phyloP scores from a whole-genome alignment of 164 flowering plant species.

The Annona squamosa region DNA sequence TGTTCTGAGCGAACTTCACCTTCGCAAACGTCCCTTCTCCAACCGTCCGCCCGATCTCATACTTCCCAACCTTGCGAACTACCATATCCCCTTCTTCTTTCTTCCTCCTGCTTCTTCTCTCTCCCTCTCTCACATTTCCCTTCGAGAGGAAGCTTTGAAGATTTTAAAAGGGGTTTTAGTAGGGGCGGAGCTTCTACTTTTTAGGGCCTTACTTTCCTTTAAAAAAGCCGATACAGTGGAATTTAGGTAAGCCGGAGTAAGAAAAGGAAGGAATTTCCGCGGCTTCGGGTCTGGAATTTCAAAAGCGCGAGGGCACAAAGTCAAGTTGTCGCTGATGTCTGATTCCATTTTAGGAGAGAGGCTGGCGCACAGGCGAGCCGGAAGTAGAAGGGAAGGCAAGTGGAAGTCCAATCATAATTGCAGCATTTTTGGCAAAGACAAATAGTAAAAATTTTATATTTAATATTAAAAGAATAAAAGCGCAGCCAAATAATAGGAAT shows the following conservation, averaged over 20 bases:
- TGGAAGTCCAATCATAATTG: too few species aligned
- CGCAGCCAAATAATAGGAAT: neutral
- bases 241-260: neutral
- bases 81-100: constrained; percentile 39
- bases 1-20: constrained; percentile 98
- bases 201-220: neutral
- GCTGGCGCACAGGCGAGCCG: neutral
- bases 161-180: neutral
- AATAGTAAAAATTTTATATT: too few species aligned
- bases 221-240: neutral
- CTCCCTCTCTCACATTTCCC: neutral
- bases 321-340: neutral
- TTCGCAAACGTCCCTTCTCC: constrained; percentile 98
- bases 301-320: neutral
- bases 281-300: neutral
- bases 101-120: neutral
- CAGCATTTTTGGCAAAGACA: too few species aligned
- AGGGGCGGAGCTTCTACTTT: neutral
- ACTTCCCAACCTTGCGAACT: constrained; percentile 91
- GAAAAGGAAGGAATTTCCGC: neutral
- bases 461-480: too few species aligned
- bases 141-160: neutral
- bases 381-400: too few species aligned
- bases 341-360: neutral
- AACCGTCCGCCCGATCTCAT: constrained; percentile 93